Percentiles rank a stretch among this genome's conserved stretches.
phyloP scores from a whole-genome alignment of 768 basidiomycete genomes.

The Suillus tomentosus region DNA sequence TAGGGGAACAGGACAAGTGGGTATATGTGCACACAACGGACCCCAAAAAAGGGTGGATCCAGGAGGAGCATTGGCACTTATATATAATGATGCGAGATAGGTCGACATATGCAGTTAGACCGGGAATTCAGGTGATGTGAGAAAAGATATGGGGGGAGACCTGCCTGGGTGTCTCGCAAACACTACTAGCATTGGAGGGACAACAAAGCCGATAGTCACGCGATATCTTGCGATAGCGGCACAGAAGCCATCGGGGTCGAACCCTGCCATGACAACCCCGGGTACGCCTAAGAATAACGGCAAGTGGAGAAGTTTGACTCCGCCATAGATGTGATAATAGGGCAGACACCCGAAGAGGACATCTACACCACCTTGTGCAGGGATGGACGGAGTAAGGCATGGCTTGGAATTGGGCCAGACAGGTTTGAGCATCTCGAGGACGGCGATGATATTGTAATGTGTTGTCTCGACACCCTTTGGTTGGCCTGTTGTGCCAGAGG shows the following conservation, averaged over 20 bases:
- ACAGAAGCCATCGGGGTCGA: conserved; percentile 73
- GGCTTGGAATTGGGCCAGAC: conserved; percentile 44
- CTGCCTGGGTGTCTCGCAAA: conserved; percentile 69
- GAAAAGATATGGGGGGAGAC: conserved; percentile 22
- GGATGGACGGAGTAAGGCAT: conserved; percentile 23
- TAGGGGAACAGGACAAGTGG: neutral
- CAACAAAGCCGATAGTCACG: conserved; percentile 59
- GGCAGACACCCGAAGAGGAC: conserved; percentile 66
- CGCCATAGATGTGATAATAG: conserved; percentile 56
- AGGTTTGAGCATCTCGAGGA: conserved; percentile 51
- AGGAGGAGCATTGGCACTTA: neutral
- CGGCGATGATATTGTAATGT: conserved; percentile 65
- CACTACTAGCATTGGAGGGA: conserved; percentile 83
- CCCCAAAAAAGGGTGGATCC: neutral
- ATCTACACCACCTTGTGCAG: conserved; percentile 34
- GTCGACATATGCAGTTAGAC: neutral
- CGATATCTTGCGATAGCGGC: conserved; percentile 64
- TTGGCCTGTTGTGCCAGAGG: conserved; percentile 72
- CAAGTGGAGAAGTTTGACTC: conserved; percentile 62
- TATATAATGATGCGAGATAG: neutral
- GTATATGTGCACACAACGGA: neutral
- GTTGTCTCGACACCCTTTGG: conserved; percentile 77
- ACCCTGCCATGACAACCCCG: conserved; percentile 61
- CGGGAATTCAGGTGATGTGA: neutral
- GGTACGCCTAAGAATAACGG: conserved; percentile 54